A percentile compares a stretch with the other conserved stretches of the same genome.
phyloP scores from a whole-genome alignment of 306 rosid species.

The Myrica gale region DNA sequence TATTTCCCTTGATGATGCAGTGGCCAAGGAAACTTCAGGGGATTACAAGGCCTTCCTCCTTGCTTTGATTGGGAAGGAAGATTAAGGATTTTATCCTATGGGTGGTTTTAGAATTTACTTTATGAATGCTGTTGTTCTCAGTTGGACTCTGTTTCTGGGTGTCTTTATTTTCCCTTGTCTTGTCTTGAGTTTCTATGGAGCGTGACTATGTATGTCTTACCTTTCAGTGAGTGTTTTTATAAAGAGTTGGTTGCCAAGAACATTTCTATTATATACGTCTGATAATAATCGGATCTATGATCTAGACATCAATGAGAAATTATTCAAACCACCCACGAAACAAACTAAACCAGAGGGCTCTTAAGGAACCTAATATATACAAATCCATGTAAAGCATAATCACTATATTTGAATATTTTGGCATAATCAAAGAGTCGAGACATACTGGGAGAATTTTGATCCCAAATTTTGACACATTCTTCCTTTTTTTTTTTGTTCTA shows the following conservation, averaged over 20 bases:
- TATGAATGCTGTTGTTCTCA: slow-evolving; percentile 2
- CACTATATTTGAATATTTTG: no score
- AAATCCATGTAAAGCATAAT: no score
- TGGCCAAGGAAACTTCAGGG: slow-evolving; percentile 65
- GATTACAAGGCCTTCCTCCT: slow-evolving; percentile 72
- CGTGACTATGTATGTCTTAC: neutral
- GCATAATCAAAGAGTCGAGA: no score
- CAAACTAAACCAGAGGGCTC: no score
- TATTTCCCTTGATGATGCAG: slow-evolving; percentile 60
- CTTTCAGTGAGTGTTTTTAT: neutral
- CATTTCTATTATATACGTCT: no score
- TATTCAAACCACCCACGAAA: neutral
- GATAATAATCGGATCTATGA: neutral
- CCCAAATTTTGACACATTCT: no score
- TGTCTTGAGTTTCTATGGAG: neutral
- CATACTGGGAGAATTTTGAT: no score
- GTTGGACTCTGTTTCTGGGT: slow-evolving; percentile 1
- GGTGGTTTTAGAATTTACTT: neutral
- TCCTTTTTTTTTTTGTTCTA: no score
- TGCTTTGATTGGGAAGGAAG: slow-evolving; percentile 60
- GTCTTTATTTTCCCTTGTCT: slow-evolving; percentile 1
- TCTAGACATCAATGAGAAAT: neutral
- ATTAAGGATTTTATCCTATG: slow-evolving; percentile 13
- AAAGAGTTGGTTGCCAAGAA: neutral
- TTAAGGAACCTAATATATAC: no score